These are phyloP conservation scores for Xerocomus amazonicus DNA, from an alignment of 1,284 basidiomycete species.

Conservation along the genomic window DNA sequence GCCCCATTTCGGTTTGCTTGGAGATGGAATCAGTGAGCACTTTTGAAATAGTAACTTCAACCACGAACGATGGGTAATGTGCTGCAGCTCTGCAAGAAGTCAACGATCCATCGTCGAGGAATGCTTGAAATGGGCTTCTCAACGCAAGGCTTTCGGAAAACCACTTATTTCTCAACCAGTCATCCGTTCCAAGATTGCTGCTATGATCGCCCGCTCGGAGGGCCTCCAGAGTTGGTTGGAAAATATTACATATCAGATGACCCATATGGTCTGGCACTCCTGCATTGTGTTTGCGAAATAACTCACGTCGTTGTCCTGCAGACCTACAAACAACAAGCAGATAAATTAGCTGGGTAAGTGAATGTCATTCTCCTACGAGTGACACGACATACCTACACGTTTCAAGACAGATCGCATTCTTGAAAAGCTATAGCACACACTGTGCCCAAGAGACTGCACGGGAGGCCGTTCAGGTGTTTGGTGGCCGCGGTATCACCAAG, in stretches of 20 bases:
- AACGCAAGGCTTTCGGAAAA: conserved; percentile 68
- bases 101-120: conserved; percentile 51
- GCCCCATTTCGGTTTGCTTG: neutral
- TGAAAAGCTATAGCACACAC: conserved; percentile 73
- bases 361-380: neutral
- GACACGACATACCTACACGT: neutral
- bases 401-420: conserved; percentile 68
- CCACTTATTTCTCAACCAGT: conserved; percentile 70
- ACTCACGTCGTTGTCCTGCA: conserved; percentile 14
- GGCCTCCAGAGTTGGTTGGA: conserved; percentile 85
- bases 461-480: conserved; percentile 80
- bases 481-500: conserved; percentile 75
- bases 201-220: conserved; percentile 61
- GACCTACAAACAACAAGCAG: conserved; percentile 57
- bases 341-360: conserved; percentile 58
- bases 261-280: conserved; percentile 60
- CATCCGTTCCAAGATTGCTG: conserved; percentile 67
- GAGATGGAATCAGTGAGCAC: neutral
- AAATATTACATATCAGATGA: conserved; percentile 89
- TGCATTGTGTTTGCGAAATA: neutral
- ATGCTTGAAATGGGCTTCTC: conserved; percentile 60
- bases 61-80: conserved; percentile 68
- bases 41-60: conserved; percentile 51
- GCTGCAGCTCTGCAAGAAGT: conserved; percentile 49
- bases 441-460: conserved; percentile 70